Evolutionary conservation across 208 protist species (phyloP), one percentile per base, ranked within the genome.

Genomic region (Trypanosoma vivax): DNA sequence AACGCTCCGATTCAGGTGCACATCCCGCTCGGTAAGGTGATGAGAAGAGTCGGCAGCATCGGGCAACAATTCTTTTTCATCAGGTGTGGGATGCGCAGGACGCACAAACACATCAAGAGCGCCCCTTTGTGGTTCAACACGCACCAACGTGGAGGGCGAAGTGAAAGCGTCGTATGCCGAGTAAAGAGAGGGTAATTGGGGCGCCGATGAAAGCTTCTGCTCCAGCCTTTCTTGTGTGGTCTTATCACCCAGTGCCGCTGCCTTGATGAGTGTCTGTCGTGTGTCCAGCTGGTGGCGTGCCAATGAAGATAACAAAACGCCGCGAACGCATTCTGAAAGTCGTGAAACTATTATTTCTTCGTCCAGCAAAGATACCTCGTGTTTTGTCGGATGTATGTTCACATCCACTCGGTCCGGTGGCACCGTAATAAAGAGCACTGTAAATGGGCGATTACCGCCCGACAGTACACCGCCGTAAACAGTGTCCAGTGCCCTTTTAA

Each of bases 301-400:
- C 6, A 79, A 75, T 35, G 85, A 73, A 51, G 76, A 63, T 45
- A 81, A 57, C 16, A 92, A 61, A 13, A 66, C 77, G n/a, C 50
- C 65, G 6, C 73, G 70, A 16, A 86, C 60, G 35, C 73, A 59
- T 57, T 86, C 76, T 16, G 71, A 65, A 11, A 92, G 41, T 11
- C 54, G 70, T 0, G 61, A 50, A 47, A 92, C 43, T 42, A 95
- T 70, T 24, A 79, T 64, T 30, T 89, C 81, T 48, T 96, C 88
- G 43, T 95, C 76, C 4, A 95, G 70, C 13, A 96, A 51, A 18
- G 57, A 70, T 5, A 97, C 90, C 64, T 98, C 92, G 45, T 93
- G 78, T 74, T 99, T 99, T 11, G 98, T 99, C 4, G 98, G 98
- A 59, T 99, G 97, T 43, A 99, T 92, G 68, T 99, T 99, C n/a